Evolutionary conservation across 2,329 filamentous ascomycete species (phyloP), one percentile per base, ranked within the genome.

Genomic region (Talaromyces sp.): DNA sequence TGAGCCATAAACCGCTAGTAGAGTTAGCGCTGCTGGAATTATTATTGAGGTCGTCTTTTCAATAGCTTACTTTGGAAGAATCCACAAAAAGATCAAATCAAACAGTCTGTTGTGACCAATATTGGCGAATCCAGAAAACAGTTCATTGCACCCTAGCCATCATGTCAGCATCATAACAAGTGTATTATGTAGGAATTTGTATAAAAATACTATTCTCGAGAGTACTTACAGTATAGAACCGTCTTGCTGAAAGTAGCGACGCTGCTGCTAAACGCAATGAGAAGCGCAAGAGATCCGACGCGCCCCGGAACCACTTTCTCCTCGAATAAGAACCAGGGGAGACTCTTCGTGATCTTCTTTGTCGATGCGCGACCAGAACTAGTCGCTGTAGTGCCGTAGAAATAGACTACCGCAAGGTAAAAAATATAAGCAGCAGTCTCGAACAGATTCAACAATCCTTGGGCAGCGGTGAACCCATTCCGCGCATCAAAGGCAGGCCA

Each of bases 401-500:
- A 66, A 66, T 77, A 82, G 69, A 90, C 75, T 62, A 87, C 77
- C 70, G 79, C 84, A 16, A 89, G 81, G 71, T 87, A 94, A 77
- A 79, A 81, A 63, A 79, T 76, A 74, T 93, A 94, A 71, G 88
- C 82, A 39, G 80, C 64, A 3, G 85, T 87, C 82, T 95, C 91
- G 62, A 91, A 70, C 7, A 86, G 76, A 73, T 94, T 95, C 68
- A 93, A 74, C 7, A 82, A 71, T 33, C 84, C 85, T 82, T 96
- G 92, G 43, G 92, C 91, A 48, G 84, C 85, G 0, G 90, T 91
- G 78, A 96, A 97, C 41, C 92, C 92, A 73, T 88, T 87, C 24
- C 82, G 76, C 16, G 82, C 82, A 67, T 90, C 79, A 75, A 85
- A 92, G 3, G 90, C 88, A 71, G 89, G 88, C 82, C 85, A 89